These are phyloP conservation scores for Penicillium sp. DNA, from an alignment of 2,329 filamentous ascomycete genomes.

Conservation along the genomic window DNA sequence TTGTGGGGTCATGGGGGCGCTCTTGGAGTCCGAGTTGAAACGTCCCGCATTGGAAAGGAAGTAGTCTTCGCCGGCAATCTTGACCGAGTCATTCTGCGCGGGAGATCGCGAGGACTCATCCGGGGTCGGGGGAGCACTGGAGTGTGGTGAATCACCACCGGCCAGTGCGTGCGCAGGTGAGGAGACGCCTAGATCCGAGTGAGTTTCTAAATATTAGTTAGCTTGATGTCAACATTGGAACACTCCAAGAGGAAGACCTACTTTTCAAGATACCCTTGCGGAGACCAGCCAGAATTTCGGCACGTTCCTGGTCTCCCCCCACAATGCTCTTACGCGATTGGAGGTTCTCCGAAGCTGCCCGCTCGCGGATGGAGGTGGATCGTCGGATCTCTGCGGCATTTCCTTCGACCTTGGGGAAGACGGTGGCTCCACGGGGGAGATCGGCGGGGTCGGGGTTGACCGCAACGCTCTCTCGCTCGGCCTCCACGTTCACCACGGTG, in stretches of 20 bases:
- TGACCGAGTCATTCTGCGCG: conserved; percentile 69
- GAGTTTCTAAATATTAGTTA: conserved; percentile 39
- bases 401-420: conserved; percentile 80
- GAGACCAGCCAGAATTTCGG: conserved; percentile 87
- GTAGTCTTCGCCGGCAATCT: conserved; percentile 83
- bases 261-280: conserved; percentile 96
- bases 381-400: conserved; percentile 67
- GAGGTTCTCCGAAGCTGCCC: conserved; percentile 47
- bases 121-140: conserved; percentile 85
- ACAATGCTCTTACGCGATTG: conserved; percentile 80
- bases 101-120: conserved; percentile 66
- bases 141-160: conserved; percentile 75
- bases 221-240: background rate
- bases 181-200: conserved; percentile 63
- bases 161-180: conserved; percentile 68
- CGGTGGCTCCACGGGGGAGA: conserved; percentile 70
- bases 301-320: conserved; percentile 84
- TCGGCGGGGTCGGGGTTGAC: conserved; percentile 66
- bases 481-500: conserved; percentile 94
- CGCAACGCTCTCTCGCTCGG: conserved; percentile 81
- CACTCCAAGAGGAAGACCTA: conserved; percentile 46
- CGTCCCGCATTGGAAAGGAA: conserved; percentile 73
- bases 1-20: conserved; percentile 75
- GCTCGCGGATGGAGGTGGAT: conserved; percentile 33
- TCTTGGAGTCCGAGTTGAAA: conserved; percentile 72